Evolutionary conservation across 306 rosid genomes (phyloP).

Genomic region (Acacia acuminata): DNA sequence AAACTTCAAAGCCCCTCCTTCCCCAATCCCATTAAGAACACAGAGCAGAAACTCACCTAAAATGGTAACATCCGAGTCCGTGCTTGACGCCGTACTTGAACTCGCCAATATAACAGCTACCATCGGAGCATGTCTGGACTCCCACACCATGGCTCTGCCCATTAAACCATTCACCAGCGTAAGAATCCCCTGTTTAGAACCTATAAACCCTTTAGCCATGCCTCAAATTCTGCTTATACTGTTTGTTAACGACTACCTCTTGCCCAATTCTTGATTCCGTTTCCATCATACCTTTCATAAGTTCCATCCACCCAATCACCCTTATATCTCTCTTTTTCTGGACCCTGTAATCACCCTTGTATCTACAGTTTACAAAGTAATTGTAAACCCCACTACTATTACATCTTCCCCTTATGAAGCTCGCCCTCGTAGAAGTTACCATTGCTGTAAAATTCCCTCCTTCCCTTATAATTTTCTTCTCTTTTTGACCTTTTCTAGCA

Average conservation of each 20-base stretch:
- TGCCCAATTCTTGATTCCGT: slow-evolving; percentile 94
- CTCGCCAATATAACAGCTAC: slow-evolving; percentile 81
- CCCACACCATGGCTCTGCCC: slow-evolving; percentile 98
- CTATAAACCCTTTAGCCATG: slow-evolving; percentile 89
- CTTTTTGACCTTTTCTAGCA: slow-evolving; percentile 18
- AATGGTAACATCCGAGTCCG: slow-evolving; percentile 93
- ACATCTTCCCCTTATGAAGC: slow-evolving; percentile 77
- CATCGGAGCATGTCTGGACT: slow-evolving; percentile 89
- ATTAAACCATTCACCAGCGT: slow-evolving; percentile 87
- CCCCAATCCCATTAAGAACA: neutral
- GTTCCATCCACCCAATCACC: slow-evolving; percentile 98
- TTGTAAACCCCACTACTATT: slow-evolving; percentile 97
- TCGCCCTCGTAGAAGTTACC: slow-evolving; percentile 98
- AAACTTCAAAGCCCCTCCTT: neutral
- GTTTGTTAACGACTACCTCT: slow-evolving; percentile 84
- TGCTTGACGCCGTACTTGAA: slow-evolving; percentile 92
- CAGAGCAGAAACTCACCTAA: slow-evolving; percentile 54
- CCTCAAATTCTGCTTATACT: slow-evolving; percentile 78
- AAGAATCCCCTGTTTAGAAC: slow-evolving; percentile 89
- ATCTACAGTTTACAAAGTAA: slow-evolving; percentile 83
- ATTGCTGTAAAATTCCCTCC: slow-evolving; percentile 95
- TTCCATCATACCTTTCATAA: slow-evolving; percentile 88
- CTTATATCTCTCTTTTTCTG: too few species aligned
- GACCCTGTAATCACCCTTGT: slow-evolving; percentile 95
- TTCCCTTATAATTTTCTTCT: slow-evolving; percentile 56